Evolutionary conservation across 148 eudicot species (phyloP), one percentile per base, ranked within the genome.

Genomic region (Euryodendron excelsum): DNA sequence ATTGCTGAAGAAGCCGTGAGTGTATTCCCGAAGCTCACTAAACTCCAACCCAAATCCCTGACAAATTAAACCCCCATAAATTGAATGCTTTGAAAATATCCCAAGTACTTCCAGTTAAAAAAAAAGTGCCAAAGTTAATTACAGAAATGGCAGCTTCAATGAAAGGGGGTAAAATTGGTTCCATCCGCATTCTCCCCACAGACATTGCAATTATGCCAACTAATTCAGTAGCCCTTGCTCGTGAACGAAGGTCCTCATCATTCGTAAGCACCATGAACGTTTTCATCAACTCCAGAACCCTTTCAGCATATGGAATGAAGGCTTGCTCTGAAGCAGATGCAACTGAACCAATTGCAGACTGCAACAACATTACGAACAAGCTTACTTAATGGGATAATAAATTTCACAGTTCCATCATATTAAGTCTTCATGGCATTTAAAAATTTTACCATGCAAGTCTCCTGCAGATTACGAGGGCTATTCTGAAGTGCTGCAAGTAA

Each of bases 1-100:
- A 77, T 93, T 96, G 92, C 99, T 96, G 87, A 96, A 93, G 84
- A 96, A 93, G 74, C 99, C 99, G 79, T 96, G 97, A 80, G 98
- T 90, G 78, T 96, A 93, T 85, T 96, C 97, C 74, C 99, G 94
- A 82, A 96, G 94, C 84, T 96, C 99, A 82, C 98, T 96, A 83
- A 74, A 93, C 73, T 93, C 99, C 88, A 96, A 81, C 27, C 80
- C 88, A 82, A 87, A 96, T 73, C 99, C 99, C 99, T 96, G 85
- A 76, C 53, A 78, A 65, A 44, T 56, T 4, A 78, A 71, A 68
- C 69, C 75, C 52, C 63, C 72, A 23, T 78, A 23, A 65, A 66
- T 78, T 47, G 78, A 58, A 53, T 33, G 30, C 34, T 31, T 6
- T 39, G 56, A 74, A 45, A 69, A 23, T n/a, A 52, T 27, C 41